These are phyloP conservation scores for Stentor roeselii DNA, from an alignment of 73 alveolate species.

Conservation along the genomic window DNA sequence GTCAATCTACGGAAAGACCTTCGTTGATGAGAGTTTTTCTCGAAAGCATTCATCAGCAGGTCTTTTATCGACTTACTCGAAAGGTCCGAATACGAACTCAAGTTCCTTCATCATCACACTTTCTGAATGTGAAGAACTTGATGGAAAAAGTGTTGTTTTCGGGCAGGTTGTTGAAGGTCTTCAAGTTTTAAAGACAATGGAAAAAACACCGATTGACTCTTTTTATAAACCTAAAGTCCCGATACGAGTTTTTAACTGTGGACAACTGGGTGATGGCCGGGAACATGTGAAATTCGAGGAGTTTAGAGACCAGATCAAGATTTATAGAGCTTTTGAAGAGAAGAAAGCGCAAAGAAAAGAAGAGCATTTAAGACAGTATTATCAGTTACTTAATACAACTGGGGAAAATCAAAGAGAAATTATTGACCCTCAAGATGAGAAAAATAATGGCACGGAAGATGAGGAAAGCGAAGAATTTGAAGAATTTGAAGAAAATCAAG, in stretches of 20 bases:
- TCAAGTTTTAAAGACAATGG: conserved; percentile 73
- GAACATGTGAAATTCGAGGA: conserved; percentile 28
- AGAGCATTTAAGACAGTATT: conserved; percentile 21
- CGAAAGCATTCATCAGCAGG: conserved; percentile 77
- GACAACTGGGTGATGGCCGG: conserved; percentile 56
- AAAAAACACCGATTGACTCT: conserved; percentile 61
- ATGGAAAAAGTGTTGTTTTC: conserved; percentile 85
- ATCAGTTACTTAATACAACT: not conserved
- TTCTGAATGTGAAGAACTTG: conserved; percentile 54
- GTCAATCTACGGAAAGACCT: conserved; percentile 83
- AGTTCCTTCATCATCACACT: conserved; percentile 51
- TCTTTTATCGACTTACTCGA: conserved; percentile 81
- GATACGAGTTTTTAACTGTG: conserved; percentile 85
- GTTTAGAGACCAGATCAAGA: not conserved
- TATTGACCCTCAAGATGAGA: conserved; percentile 16
- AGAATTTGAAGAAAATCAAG: conserved; percentile 34
- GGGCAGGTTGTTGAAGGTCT: conserved; percentile 89
- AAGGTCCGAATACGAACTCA: conserved; percentile 91
- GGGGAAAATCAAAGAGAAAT: not conserved
- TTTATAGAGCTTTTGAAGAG: conserved; percentile 15
- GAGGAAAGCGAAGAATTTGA: conserved; percentile 31
- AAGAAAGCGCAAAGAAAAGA: not conserved
- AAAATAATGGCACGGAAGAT: not conserved
- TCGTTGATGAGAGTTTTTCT: conserved; percentile 86
- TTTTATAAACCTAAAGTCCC: conserved; percentile 89